Conservation (phyloP, 2,329 filamentous ascomycete species). For the Aureobasidium sp. region DNA sequence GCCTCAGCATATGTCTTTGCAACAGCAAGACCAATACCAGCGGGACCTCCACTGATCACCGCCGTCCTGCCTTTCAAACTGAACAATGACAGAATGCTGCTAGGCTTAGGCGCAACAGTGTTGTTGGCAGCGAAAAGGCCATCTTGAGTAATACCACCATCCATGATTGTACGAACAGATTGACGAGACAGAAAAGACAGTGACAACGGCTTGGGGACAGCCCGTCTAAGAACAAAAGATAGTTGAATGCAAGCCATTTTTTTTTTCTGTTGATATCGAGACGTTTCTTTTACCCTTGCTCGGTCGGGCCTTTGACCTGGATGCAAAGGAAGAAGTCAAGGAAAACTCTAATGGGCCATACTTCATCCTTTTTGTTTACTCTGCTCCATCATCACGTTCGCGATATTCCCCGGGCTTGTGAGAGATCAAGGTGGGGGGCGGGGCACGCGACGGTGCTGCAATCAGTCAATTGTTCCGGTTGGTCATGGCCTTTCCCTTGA, state of each 20-base stretch:
- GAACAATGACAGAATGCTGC: conserved; percentile 27
- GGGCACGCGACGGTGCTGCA: background rate
- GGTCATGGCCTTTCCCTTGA: conserved; percentile 1
- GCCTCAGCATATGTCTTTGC: conserved; percentile 32
- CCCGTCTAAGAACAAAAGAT: background rate
- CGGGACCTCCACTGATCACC: conserved; percentile 31
- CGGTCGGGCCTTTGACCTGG: background rate
- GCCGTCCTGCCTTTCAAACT: conserved; percentile 31
- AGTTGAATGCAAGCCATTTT: conserved; percentile 8
- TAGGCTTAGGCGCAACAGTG: conserved; percentile 27
- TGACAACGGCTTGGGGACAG: background rate
- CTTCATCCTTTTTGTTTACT: conserved; percentile 13
- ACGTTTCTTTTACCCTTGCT: background rate
- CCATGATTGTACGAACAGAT: conserved; percentile 9
- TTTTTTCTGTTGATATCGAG: background rate
- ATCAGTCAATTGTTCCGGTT: background rate
- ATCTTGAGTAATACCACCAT: conserved; percentile 29
- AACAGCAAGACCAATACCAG: conserved; percentile 31
- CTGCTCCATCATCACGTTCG: background rate
- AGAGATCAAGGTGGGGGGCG: conserved; percentile 12
- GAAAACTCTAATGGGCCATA: conserved; percentile 2
- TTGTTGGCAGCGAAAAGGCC: conserved; percentile 32
- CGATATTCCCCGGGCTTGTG: conserved; percentile 7
- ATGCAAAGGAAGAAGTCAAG: conserved; percentile 1
- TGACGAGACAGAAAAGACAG: background rate